A percentile compares a stretch with the other conserved stretches of the same genome.
These are phyloP conservation scores for Cercospora sp. DNA, from an alignment of 2,329 filamentous ascomycete species.

Conservation along the genomic window DNA sequence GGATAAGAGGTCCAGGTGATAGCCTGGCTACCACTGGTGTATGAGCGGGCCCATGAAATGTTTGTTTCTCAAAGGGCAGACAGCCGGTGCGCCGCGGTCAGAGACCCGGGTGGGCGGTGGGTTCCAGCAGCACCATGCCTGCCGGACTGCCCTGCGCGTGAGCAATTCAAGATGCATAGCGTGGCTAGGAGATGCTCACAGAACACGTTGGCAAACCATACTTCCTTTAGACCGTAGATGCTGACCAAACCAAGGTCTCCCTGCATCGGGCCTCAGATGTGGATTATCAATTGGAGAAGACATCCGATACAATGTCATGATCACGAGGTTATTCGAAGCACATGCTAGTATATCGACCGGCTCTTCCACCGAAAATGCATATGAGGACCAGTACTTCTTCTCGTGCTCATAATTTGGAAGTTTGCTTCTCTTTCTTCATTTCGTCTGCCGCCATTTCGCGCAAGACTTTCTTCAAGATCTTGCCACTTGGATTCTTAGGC, in stretches of 20 bases:
- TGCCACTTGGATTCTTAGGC: slow-evolving; percentile 62
- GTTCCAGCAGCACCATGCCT: not conserved
- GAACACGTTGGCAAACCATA: not conserved
- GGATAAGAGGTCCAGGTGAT: slow-evolving; percentile 17
- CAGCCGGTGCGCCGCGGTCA: no score
- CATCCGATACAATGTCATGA: not conserved
- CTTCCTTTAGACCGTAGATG: not conserved
- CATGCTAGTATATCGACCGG: not conserved
- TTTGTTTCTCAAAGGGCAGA: not conserved
- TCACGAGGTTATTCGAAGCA: not conserved
- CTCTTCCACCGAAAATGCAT: not conserved
- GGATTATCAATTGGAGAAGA: not conserved
- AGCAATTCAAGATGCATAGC: not conserved
- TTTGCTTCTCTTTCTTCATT: slow-evolving; percentile 64
- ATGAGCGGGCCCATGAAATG: not conserved
- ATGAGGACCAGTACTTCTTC: not conserved
- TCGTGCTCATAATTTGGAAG: slow-evolving; percentile 52
- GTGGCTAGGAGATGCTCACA: not conserved
- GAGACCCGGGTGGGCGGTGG: not conserved
- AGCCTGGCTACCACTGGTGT: slow-evolving; percentile 1
- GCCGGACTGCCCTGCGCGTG: not conserved
- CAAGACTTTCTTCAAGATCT: slow-evolving; percentile 53
- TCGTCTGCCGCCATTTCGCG: slow-evolving; percentile 71
- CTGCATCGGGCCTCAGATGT: not conserved
- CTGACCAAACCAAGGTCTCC: not conserved